phyloP scores from a whole-genome alignment of 371 early-diverging fungal genomes.

The Actinomortierella ambigua region DNA sequence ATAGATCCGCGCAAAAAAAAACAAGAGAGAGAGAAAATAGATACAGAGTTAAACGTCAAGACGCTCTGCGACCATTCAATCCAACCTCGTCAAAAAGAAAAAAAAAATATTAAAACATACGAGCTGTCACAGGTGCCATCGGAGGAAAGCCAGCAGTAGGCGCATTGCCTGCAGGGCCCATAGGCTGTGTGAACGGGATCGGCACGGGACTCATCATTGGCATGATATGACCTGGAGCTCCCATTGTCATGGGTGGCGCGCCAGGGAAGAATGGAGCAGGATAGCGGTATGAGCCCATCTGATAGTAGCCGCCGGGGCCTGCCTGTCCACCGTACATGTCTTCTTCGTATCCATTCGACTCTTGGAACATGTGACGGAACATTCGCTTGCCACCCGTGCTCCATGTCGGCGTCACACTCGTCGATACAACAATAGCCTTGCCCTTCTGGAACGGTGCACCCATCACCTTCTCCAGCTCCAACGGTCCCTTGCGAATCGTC shows the following conservation, averaged over 20 bases:
- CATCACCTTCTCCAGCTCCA: slow-evolving; percentile 23
- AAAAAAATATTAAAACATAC: slow-evolving; percentile 23
- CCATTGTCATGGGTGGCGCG: slow-evolving; percentile 35
- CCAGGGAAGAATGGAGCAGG: slow-evolving; percentile 25
- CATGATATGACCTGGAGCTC: slow-evolving; percentile 25
- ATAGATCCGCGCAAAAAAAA: background rate
- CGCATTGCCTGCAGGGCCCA: slow-evolving; percentile 23
- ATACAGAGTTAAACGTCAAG: too few species aligned
- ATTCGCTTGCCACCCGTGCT: slow-evolving; percentile 19
- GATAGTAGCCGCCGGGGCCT: slow-evolving; percentile 14
- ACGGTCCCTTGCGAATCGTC: slow-evolving; percentile 23
- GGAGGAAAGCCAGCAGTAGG: slow-evolving; percentile 29
- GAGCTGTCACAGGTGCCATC: slow-evolving; percentile 23
- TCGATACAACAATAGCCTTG: slow-evolving; percentile 9
- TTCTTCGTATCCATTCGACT: slow-evolving; percentile 31
- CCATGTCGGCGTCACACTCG: slow-evolving; percentile 25
- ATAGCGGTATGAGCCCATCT: slow-evolving; percentile 30
- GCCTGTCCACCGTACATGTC: slow-evolving; percentile 26
- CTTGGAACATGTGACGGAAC: slow-evolving; percentile 29
- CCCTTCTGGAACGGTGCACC: slow-evolving; percentile 33
- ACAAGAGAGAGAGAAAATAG: background rate
- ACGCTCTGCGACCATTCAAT: background rate
- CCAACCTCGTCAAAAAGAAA: background rate
- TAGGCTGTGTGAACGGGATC: slow-evolving; percentile 33
- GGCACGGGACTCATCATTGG: slow-evolving; percentile 24